Percentiles rank a stretch among this genome's conserved stretches.
Evolutionary conservation across 192 early-diverging fungal genomes (phyloP).

Genomic region (Kickxella alabastrina): DNA sequence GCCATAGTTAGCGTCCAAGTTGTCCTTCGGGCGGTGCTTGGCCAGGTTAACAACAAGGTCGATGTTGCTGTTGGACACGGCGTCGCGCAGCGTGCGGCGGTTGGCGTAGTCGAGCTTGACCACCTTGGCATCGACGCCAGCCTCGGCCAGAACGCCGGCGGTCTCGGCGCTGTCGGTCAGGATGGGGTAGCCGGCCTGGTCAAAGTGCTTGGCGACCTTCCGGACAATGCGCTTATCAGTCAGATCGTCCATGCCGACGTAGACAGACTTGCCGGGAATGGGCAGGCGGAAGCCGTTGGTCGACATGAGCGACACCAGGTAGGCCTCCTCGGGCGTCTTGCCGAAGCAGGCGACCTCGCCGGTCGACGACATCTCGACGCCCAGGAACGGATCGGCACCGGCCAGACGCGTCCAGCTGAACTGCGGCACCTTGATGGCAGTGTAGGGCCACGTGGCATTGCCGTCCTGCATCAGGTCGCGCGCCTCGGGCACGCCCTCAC

Average conservation of each 20-base stretch:
- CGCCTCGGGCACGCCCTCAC: conserved; percentile 57
- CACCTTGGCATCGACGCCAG: conserved; percentile 42
- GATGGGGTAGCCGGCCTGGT: conserved; percentile 63
- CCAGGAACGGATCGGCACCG: conserved; percentile 94
- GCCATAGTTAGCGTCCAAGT: conserved; percentile 65
- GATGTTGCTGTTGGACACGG: conserved; percentile 58
- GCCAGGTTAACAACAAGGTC: conserved; percentile 72
- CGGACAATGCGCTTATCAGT: conserved; percentile 66
- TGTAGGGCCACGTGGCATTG: conserved; percentile 57
- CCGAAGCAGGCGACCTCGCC: conserved; percentile 99
- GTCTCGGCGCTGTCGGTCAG: conserved; percentile 64
- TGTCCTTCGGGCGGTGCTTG: conserved; percentile 59
- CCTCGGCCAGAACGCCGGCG: conserved; percentile 46
- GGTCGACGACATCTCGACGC: conserved; percentile 98
- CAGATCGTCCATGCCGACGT: conserved; percentile 72
- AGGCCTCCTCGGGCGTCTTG: conserved; percentile 82
- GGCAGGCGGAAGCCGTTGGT: conserved; percentile 93
- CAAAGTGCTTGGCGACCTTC: conserved; percentile 62
- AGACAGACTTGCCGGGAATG: conserved; percentile 52
- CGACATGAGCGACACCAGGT: conserved; percentile 71
- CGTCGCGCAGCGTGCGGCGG: conserved; percentile 57
- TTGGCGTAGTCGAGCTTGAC: conserved; percentile 52
- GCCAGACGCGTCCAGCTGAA: conserved; percentile 94
- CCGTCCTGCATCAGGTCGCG: conserved; percentile 48
- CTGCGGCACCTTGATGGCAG: conserved; percentile 91